A percentile compares a stretch with the other conserved stretches of the same genome.
phyloP scores from a whole-genome alignment of 1,284 basidiomycete genomes.

The Leccinum angustisporum region DNA sequence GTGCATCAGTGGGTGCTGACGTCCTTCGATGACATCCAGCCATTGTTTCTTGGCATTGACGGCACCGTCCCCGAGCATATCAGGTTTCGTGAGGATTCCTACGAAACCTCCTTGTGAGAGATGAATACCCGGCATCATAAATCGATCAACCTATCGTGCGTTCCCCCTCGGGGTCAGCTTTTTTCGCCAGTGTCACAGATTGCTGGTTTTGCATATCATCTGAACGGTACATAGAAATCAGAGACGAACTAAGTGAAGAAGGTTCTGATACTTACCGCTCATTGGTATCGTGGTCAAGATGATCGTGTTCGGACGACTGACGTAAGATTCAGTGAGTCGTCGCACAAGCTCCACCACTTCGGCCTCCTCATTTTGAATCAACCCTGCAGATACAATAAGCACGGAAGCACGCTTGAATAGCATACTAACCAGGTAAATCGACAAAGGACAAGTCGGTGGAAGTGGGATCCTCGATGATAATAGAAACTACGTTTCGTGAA shows the following conservation, averaged over 20 bases:
- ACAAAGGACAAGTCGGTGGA: slow-evolving; percentile 49
- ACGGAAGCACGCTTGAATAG: background rate
- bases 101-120: background rate
- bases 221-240: slow-evolving; percentile 24
- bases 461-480: slow-evolving; percentile 46
- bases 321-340: slow-evolving; percentile 46
- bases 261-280: slow-evolving; percentile 43
- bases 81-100: slow-evolving; percentile 71
- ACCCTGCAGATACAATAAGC: slow-evolving; percentile 35
- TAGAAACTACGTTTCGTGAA: slow-evolving; percentile 54
- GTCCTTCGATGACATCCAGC: slow-evolving; percentile 55
- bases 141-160: slow-evolving; percentile 55
- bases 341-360: slow-evolving; percentile 45
- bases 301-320: slow-evolving; percentile 46
- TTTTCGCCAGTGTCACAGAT: slow-evolving; percentile 51
- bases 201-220: slow-evolving; percentile 68
- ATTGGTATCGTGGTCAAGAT: slow-evolving; percentile 64
- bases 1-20: slow-evolving; percentile 43
- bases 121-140: background rate
- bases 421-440: slow-evolving; percentile 47
- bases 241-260: background rate
- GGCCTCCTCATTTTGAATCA: slow-evolving; percentile 52
- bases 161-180: slow-evolving; percentile 49
- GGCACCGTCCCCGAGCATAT: slow-evolving; percentile 48
- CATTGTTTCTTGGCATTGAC: slow-evolving; percentile 44